Evolutionary conservation across 2,329 filamentous ascomycete genomes (phyloP), one percentile per base, ranked within the genome.

Genomic region (Huntiella abstrusa): DNA sequence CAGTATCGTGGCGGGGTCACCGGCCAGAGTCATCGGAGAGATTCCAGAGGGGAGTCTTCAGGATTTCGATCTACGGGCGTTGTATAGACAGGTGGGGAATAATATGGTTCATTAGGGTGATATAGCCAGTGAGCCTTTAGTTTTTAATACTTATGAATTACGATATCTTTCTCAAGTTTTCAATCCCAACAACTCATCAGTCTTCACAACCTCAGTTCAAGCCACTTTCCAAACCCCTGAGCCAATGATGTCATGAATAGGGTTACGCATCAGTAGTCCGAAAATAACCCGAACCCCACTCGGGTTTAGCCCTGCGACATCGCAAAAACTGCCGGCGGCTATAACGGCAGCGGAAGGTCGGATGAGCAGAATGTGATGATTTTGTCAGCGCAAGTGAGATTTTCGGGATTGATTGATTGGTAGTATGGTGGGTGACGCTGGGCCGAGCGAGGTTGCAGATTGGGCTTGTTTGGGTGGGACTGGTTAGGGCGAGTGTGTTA

Each of bases 1-100:
- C 59, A 87, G 80, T 47, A 75, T 96, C 47, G 86, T 98, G n/a
- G 88, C 80, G 0, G 86, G 86, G 0, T 68, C 74, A 57, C 86
- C 86, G 1, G 86, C 79, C 0, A 69, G 80, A 47, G 80, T 93
- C 41, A 71, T 93, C 3, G 85, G 83, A 1, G 85, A 93, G 63
- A 71, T 92, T 2, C 75, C 77, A 0, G 80, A 85, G 57, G 81
- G 83, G 1, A 74, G 70, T 0, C 66, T 73, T 45, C 75, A 80
- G 44, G 69, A 70, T 4, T 77, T 80, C 57, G 75, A 79, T 64
- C 61, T 78, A 53, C 64, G 75, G 40, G 75, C 78, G 47, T 59
- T 77, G 43, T 80, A 79, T 60, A 76, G 76, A 59, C 70, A 68
- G 2, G 71, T 79, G 1, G 73, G 74, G 1, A 80, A 79, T 51